phyloP scores from a whole-genome alignment of 2,329 filamentous ascomycete species.

The Ceratocystis colombiana region DNA sequence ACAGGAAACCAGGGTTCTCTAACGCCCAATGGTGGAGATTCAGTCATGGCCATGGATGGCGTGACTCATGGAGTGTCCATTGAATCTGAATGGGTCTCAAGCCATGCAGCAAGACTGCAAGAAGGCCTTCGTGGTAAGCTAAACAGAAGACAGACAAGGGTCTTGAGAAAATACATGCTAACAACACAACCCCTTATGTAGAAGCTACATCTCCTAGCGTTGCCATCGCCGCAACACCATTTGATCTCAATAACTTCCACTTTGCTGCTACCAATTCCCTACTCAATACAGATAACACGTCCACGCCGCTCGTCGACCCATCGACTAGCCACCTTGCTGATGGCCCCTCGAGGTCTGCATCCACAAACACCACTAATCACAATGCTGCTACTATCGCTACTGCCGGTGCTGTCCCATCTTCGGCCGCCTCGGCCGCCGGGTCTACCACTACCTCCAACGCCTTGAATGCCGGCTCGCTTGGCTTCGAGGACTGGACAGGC shows the following conservation, averaged over 20 bases:
- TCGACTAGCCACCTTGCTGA: not conserved
- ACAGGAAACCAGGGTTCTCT: not conserved
- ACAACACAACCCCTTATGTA: not conserved
- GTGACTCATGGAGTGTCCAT: not conserved
- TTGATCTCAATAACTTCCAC: conserved; percentile 45
- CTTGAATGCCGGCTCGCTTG: conserved; percentile 27
- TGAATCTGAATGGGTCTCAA: conserved; percentile 9
- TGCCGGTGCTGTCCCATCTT: not conserved
- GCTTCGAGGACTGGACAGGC: conserved; percentile 46
- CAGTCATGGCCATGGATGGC: not conserved
- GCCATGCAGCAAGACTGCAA: conserved; percentile 1
- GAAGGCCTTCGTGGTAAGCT: not conserved
- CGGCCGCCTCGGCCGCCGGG: not conserved
- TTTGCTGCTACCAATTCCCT: conserved; percentile 45
- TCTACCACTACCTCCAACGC: not conserved
- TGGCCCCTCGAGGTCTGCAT: not conserved
- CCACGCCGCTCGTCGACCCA: not conserved
- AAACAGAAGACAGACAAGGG: not conserved
- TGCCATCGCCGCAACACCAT: conserved; percentile 53
- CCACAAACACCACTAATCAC: conserved; percentile 8
- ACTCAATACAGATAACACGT: conserved; percentile 27
- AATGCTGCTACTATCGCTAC: conserved; percentile 17
- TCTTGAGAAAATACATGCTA: not conserved
- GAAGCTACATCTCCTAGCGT: conserved; percentile 29
- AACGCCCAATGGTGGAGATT: not conserved